phyloP scores from a whole-genome alignment of 176 grass and related monocot species.

The Elymus sibiricus region DNA sequence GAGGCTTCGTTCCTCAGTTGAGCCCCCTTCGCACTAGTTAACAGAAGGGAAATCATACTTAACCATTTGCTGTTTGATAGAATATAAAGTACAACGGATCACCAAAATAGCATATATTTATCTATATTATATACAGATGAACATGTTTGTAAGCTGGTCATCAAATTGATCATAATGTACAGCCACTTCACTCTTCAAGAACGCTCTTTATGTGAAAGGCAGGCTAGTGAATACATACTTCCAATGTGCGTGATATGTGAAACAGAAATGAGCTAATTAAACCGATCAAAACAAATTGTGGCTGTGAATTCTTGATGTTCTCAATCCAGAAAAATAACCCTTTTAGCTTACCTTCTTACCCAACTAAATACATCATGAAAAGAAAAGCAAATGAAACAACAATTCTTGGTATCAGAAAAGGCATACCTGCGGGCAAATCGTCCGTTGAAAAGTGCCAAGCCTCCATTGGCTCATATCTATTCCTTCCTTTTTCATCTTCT shows the following conservation, averaged over 20 bases:
- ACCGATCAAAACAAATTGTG: background rate
- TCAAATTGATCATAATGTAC: background rate
- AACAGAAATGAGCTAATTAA: background rate
- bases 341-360: background rate
- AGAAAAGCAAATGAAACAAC: background rate
- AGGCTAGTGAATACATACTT: background rate
- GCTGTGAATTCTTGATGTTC: background rate
- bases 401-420: background rate
- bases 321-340: background rate
- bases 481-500: constrained; percentile 47
- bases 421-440: constrained; percentile 39
- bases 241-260: background rate
- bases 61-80: constrained; percentile 13
- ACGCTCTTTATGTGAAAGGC: background rate
- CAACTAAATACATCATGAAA: background rate
- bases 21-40: constrained; percentile 59
- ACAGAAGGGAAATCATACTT: constrained; percentile 30
- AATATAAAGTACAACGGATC: background rate
- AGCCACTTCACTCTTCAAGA: background rate
- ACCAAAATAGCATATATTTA: background rate
- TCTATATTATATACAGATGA: background rate
- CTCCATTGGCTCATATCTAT: constrained; percentile 40
- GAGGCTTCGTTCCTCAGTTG: constrained; percentile 45
- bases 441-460: constrained; percentile 25
- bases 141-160: background rate